Base-by-base conservation (phyloP, 1,284 basidiomycete genomes). In the Cutaneotrichosporon arboriforme region DNA sequence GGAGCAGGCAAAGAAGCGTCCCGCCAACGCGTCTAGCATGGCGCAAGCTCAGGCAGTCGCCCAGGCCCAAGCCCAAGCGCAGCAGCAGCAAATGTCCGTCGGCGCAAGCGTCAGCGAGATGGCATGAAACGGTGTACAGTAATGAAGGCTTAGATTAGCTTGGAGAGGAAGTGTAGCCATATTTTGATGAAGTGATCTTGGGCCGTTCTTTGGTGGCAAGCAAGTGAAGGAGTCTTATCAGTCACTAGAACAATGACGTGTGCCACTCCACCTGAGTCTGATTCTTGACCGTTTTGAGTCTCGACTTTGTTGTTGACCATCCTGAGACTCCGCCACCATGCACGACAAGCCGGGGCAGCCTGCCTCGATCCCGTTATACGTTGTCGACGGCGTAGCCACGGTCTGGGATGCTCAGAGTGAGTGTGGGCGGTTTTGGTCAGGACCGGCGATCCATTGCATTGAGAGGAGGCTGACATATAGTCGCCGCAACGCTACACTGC, bases 401-500 rank as follows among this genome's bases (percentile, higher is more conserved):
- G 61, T 73, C 21, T 76, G 74, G 74, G 72, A 74, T 54, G 66
- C 72, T n/a, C 69, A 72, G 63, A 58, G 71, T 72, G 41, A 43
- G 69, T 58, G 20, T 18, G 12, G 23, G 26, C 7, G 7, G 26
- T 31, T 5, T 10, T 8, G 36, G 15, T 8, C 36, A 18, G 36
- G n/a, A 15, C 4, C n/a, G 7, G 36, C 15, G 14, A 37, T 17
- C n/a, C 36, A 4, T 38, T 15, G 13, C 36, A 8, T n/a, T 38
- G 2, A n/a, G n/a, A n/a, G n/a, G n/a, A n/a, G 26, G 22, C 55
- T 58, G n/a, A 51, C 52, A 26, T 13, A 4, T 26, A 73, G 91
- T 90, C 68, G 84, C 90, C 60, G 84, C 84, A 12, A 80, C 76
- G 3, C 74, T 96, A 5, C 87, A 93, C 43, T 83, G 86, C 34